Base-by-base conservation (phyloP, 2,329 filamentous ascomycete genomes). In the Phyllosticta paracitricarpa region DNA sequence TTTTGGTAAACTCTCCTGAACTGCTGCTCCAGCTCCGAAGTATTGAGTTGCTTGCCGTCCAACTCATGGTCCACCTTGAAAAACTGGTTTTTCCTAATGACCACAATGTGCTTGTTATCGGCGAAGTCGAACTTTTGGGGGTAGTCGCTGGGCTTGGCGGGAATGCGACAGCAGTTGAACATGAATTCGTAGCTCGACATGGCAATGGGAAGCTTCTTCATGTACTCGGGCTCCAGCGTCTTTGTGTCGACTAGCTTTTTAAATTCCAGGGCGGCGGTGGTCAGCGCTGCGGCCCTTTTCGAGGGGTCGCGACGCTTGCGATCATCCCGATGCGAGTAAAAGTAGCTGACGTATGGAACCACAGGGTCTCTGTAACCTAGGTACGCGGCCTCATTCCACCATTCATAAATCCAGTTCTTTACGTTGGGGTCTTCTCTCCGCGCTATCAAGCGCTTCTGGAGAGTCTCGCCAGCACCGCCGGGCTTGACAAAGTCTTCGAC, bases 161-260 rank as follows among this genome's bases (percentile, higher is more conserved):
- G 88, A 51, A 97, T 86, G 68, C 94, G 88, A 75, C 85, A 89
- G 76, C 84, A 86, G 77, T 99, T 97, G 84, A 99, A 99, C 94
- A 99, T 99, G 84, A 87, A 97, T 79, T 96, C 82, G 81, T 97
- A 97, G 72, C 90, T 94, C 81, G 91, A 91, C 94, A 99, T 99
- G 76, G 92, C 94, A 72, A 97, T 93, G 63, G 94, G 94, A 63
- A 95, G 83, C 78, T 91, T 92, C 81, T 95, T 95, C 91, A 99
- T 96, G 79, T 97, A 97, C 77, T 99, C 94, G 25, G 94, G 94
- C 80, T 99, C 94, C 58, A 99, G 81, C 7, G 85, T 86, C 66
- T 87, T 86, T 53, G 76, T 74, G 72, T 97, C 93, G 22, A 97
- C 93, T 78, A 91, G 85, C 76, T 87, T 89, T 84, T 97, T 96